Base-by-base conservation (phyloP, 2,329 filamentous ascomycete species). In the Hawksworthiomyces lignivorus region DNA sequence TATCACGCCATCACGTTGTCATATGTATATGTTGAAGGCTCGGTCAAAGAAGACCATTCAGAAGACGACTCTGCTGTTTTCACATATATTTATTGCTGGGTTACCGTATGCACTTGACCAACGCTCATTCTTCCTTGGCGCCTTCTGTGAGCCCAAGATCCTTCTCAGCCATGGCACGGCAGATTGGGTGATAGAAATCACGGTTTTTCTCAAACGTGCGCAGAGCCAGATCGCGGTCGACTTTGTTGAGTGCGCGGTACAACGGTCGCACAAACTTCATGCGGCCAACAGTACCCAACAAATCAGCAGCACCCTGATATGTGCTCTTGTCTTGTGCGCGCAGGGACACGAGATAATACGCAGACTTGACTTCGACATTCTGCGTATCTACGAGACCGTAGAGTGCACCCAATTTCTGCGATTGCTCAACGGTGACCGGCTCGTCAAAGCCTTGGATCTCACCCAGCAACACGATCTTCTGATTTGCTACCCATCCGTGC, bases 251-350 rank as follows among this genome's bases (percentile, higher is more conserved):
- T 37, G 77, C 74, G 47, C 83, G 75, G 66, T 83, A 96, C 56
- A 97, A 64, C 18, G 90, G 87, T 36, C 90, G 73, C 45, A 97
- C 90, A 62, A 90, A 97, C 74, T 97, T 97, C 92, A 98, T 97
- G 44, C 92, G 72, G 11, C 92, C 92, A 19, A 96, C 88, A 39
- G 73, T 72, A 24, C 86, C 85, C 29, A 97, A 69, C 42, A 96
- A 68, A 45, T 85, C 77, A 1, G 83, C 80, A 0, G 87, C 78
- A 2, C 82, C 81, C 46, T 77, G 59, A 54, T 90, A 87, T 28
- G 84, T 76, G 44, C 70, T 75, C 39, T 72, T 62, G 53, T 88
- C 85, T 44, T 80, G 76, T 11, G 86, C 84, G 53, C 77, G 77
- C 56, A 98, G 73, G 2, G 86, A 86, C 26, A 96, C 75, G 41